Evolutionary conservation across 2,329 filamentous ascomycete species (phyloP).

Genomic region (Achaetomium macrosporum): DNA sequence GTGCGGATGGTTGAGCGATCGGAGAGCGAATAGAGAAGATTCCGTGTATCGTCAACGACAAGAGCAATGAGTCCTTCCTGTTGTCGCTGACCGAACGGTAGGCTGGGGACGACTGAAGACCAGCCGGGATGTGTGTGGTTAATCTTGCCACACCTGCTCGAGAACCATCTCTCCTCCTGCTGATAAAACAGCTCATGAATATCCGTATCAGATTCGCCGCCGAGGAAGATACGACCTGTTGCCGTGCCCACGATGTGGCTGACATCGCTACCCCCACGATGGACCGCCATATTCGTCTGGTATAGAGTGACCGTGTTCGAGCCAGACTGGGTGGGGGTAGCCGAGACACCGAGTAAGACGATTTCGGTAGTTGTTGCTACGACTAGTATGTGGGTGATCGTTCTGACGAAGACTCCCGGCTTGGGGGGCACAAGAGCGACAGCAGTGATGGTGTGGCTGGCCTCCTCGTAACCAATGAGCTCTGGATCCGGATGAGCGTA

Average conservation of each 20-base stretch:
- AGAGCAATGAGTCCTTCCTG: slow-evolving; percentile 70
- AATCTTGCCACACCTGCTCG: slow-evolving; percentile 76
- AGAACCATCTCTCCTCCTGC: slow-evolving; percentile 96
- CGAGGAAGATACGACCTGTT: slow-evolving; percentile 89
- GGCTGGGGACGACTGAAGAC: slow-evolving; percentile 55
- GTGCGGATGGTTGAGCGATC: slow-evolving; percentile 83
- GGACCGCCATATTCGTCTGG: slow-evolving; percentile 78
- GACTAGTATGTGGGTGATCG: slow-evolving; percentile 82
- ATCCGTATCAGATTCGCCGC: slow-evolving; percentile 72
- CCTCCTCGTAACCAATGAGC: slow-evolving; percentile 86
- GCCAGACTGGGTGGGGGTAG: slow-evolving; percentile 61
- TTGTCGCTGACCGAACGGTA: slow-evolving; percentile 38
- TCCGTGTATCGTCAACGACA: slow-evolving; percentile 80
- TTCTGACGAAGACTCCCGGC: slow-evolving; percentile 76
- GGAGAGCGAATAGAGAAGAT: slow-evolving; percentile 86
- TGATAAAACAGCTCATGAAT: slow-evolving; percentile 94
- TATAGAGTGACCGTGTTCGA: slow-evolving; percentile 72
- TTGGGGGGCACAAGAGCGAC: slow-evolving; percentile 83
- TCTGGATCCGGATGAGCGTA: slow-evolving; percentile 91
- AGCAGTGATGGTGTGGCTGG: slow-evolving; percentile 80
- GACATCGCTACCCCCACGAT: slow-evolving; percentile 70
- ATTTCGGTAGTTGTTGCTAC: slow-evolving; percentile 84
- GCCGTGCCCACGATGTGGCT: slow-evolving; percentile 74
- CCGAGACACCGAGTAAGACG: slow-evolving; percentile 76
- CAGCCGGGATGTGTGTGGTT: slow-evolving; percentile 78